phyloP scores from a whole-genome alignment of 2,329 filamentous ascomycete species.

The Fusarium subglutinans region DNA sequence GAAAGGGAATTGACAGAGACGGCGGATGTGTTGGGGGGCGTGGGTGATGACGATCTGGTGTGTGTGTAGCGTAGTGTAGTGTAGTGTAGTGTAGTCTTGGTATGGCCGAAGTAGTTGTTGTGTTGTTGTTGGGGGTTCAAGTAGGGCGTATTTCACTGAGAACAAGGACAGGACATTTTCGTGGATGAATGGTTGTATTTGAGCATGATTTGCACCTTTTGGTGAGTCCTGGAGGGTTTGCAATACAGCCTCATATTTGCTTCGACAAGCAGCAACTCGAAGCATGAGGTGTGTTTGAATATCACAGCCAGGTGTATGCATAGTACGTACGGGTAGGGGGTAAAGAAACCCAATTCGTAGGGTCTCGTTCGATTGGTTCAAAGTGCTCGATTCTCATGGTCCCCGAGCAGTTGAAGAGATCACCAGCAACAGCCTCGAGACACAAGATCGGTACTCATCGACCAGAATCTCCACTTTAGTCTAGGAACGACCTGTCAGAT shows the following conservation, averaged over 20 bases:
- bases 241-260: not conserved
- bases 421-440: slow-evolving; percentile 28
- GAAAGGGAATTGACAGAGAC: slow-evolving; percentile 15
- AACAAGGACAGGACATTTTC: not conserved
- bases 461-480: slow-evolving; percentile 9
- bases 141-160: not conserved
- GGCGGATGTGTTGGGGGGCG: slow-evolving; percentile 8
- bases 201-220: not conserved
- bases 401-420: slow-evolving; percentile 31
- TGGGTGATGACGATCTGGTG: not conserved
- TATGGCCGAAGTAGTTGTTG: not conserved
- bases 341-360: not conserved
- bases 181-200: not conserved
- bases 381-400: slow-evolving; percentile 24
- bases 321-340: not conserved
- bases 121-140: not conserved
- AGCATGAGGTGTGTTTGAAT: not conserved
- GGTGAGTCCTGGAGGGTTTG: not conserved
- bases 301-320: slow-evolving; percentile 5
- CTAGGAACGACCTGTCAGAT: slow-evolving; percentile 3
- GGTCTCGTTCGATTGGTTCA: slow-evolving; percentile 9
- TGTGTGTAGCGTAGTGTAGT: not conserved
- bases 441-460: slow-evolving; percentile 36
- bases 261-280: not conserved
- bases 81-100: not conserved